Evolutionary conservation across 2,329 filamentous ascomycete species (phyloP), one percentile per base, ranked within the genome.

Genomic region (Aspergillus calidoustus): DNA sequence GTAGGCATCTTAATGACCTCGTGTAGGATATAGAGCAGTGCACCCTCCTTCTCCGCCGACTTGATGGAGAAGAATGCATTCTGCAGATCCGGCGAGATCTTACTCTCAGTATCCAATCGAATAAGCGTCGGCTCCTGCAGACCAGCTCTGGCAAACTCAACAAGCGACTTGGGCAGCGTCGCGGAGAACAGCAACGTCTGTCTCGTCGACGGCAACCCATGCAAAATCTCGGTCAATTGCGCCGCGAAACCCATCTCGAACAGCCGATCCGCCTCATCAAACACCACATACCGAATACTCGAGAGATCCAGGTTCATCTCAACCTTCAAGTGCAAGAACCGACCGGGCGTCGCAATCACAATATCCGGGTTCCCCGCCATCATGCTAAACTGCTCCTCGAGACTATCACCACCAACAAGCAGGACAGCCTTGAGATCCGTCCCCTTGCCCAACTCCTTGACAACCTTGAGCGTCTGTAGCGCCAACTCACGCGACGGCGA

Each of bases 201-300:
- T 61, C 96, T 86, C 25, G 89, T 91, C 0, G 87, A 82, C 1
- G 96, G 95, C 17, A 99, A 81, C 0, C 93, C 91, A 72, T 97
- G 89, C 55, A 99, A 81, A 82, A 98, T 98, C 75, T 99, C 95
- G 1, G 91, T 90, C 68, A 99, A 82, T 73, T 99, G 95, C 3
- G 91, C 89, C 4, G 93, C 93, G 74, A 99, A 99, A 69, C 95
- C 96, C 94, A 99, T 97, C 75, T 99, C 95, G 77, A 99, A 99
- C 22, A 99, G 83, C 57, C 95, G 87, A 83, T 99, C 95, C 1
- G 95, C 95, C 77, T 99, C 95, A 74, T 99, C 95, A 66, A 99
- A 99, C 8, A 99, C 95, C 25, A 97, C 92, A 72, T 99, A 99
- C 69, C 88, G 86, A 64, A 99, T 89, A 4, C 92, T 96, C 0